phyloP scores from a whole-genome alignment of 768 basidiomycete genomes.

The Suillus subluteus region DNA sequence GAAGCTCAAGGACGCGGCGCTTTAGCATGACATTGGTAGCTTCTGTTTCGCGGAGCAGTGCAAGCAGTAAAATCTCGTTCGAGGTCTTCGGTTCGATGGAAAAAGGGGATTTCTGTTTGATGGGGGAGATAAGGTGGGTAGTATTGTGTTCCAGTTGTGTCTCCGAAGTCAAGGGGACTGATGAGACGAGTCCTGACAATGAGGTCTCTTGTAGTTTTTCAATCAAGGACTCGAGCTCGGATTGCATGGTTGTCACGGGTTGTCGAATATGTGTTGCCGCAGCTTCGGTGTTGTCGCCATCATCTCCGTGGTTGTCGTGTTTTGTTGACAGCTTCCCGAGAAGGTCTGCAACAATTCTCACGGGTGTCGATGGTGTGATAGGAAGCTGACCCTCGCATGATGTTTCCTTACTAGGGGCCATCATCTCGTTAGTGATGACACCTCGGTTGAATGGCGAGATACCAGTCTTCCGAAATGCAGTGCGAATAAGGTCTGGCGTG shows the following conservation, averaged over 20 bases:
- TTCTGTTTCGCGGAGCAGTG: conserved; percentile 4
- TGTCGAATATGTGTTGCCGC: background rate
- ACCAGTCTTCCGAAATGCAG: conserved; percentile 33
- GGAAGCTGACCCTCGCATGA: conserved; percentile 7
- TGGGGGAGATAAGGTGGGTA: conserved; percentile 1
- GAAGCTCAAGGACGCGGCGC: background rate
- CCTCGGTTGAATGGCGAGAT: conserved; percentile 25
- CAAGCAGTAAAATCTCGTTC: conserved; percentile 10
- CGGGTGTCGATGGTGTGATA: background rate
- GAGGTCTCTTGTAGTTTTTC: conserved; percentile 8
- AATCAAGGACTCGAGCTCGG: conserved; percentile 3
- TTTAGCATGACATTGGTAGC: background rate
- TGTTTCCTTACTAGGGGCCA: conserved; percentile 15
- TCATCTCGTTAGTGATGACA: conserved; percentile 10
- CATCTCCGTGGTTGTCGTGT: conserved; percentile 1
- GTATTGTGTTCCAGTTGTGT: conserved; percentile 8
- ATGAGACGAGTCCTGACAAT: conserved; percentile 10
- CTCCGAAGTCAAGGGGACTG: background rate
- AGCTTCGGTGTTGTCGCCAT: background rate
- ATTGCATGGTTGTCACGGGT: background rate
- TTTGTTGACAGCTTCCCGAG: conserved; percentile 4
- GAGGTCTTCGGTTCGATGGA: conserved; percentile 6
- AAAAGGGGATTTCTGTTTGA: background rate
- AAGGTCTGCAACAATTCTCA: background rate
- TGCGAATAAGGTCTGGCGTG: conserved; percentile 17